phyloP scores from a whole-genome alignment of 2,329 filamentous ascomycete genomes.

The Diplodia corticola region DNA sequence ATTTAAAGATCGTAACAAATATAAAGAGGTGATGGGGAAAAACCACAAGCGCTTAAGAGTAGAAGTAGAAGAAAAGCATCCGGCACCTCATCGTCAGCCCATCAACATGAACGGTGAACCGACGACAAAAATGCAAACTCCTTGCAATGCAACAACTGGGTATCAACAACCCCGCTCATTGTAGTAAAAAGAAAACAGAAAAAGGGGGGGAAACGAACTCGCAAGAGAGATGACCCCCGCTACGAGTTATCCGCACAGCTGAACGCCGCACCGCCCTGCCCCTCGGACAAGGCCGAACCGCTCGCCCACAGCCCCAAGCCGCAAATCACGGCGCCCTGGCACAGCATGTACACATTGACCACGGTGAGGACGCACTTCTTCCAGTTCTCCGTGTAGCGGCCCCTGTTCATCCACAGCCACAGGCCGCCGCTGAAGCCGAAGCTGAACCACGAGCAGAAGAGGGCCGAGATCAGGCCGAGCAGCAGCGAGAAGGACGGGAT shows the following conservation, averaged over 20 bases:
- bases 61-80: neutral
- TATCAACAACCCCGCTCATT: neutral
- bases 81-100: neutral
- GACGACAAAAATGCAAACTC: neutral
- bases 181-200: neutral
- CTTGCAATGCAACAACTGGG: neutral
- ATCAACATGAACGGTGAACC: neutral
- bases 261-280: constrained; percentile 32
- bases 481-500: constrained; percentile 70
- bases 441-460: constrained; percentile 70
- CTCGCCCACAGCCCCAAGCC: constrained; percentile 33
- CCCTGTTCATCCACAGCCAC: constrained; percentile 52
- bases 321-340: constrained; percentile 32
- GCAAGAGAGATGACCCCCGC: no score
- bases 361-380: constrained; percentile 48
- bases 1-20: neutral
- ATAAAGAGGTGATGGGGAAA: neutral
- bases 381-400: constrained; percentile 38
- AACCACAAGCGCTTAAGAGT: neutral
- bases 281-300: constrained; percentile 28
- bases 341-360: constrained; percentile 48
- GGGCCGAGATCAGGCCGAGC: constrained; percentile 60
- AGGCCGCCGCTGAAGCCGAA: constrained; percentile 49
- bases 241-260: constrained; percentile 34
- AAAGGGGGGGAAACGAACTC: no score